Conservation (phyloP, 2,329 filamentous ascomycete species). For the Pyrenophora tritici-repentis region DNA sequence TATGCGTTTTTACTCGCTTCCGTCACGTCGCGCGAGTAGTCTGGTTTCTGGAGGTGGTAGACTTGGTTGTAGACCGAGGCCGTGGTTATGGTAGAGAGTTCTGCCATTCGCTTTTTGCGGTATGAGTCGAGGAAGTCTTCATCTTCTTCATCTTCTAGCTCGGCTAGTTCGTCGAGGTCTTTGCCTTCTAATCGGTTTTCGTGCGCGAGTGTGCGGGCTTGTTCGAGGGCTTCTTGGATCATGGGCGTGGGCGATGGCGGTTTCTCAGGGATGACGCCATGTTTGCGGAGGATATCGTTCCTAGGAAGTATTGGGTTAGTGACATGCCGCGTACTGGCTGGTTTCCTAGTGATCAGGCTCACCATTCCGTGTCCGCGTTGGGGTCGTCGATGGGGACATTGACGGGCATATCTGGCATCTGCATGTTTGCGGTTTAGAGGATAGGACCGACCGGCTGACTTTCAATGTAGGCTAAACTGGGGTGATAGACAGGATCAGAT, state of each 20-base stretch:
- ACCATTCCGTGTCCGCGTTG: slow-evolving; percentile 99
- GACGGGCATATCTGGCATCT: slow-evolving; percentile 61
- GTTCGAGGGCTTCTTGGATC: slow-evolving; percentile 90
- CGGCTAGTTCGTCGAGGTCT: slow-evolving; percentile 89
- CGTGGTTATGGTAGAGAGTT: slow-evolving; percentile 75
- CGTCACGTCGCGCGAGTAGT: slow-evolving; percentile 89
- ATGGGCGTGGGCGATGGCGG: slow-evolving; percentile 92
- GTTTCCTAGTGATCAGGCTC: slow-evolving; percentile 1
- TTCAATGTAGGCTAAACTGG: slow-evolving; percentile 28
- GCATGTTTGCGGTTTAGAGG: slow-evolving; percentile 27
- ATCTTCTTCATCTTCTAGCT: slow-evolving; percentile 93
- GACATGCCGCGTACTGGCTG: not conserved
- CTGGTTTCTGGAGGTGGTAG: slow-evolving; percentile 91
- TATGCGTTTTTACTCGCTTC: slow-evolving; percentile 76
- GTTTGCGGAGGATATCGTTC: slow-evolving; percentile 98
- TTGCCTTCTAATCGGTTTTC: slow-evolving; percentile 94
- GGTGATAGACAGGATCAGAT: too few relatives aligned
- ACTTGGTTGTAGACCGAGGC: slow-evolving; percentile 86
- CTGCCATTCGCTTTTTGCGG: slow-evolving; percentile 80
- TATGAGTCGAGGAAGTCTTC: slow-evolving; percentile 89
- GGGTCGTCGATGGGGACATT: slow-evolving; percentile 91
- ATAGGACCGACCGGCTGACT: not conserved
- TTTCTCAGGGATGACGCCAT: slow-evolving; percentile 97
- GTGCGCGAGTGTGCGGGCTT: slow-evolving; percentile 81
- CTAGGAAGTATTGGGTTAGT: slow-evolving; percentile 54